These are phyloP conservation scores for Berberis thunbergii DNA, from an alignment of 164 flowering plant genomes.

Conservation along the genomic window DNA sequence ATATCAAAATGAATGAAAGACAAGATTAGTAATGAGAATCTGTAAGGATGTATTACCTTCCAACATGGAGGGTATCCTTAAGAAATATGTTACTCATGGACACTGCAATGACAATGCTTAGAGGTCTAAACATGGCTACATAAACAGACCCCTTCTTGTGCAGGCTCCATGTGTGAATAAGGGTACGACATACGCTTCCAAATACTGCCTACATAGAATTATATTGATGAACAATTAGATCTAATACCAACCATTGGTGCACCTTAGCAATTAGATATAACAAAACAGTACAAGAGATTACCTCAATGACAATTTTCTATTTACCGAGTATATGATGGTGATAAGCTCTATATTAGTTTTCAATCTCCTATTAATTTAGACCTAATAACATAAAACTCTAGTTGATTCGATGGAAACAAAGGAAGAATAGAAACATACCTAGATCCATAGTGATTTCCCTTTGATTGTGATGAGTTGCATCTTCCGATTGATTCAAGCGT, in stretches of 20 bases:
- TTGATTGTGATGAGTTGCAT: no score
- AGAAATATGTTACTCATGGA: slow-evolving; percentile 30
- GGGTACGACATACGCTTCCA: slow-evolving; percentile 16
- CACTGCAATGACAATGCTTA: slow-evolving; percentile 38
- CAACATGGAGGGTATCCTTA: slow-evolving; percentile 39
- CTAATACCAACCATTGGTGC: background rate
- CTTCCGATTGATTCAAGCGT: no score
- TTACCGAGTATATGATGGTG: background rate
- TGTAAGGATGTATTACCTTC: slow-evolving; percentile 24
- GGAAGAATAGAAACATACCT: no score
- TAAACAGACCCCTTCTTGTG: slow-evolving; percentile 42
- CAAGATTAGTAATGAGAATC: no score
- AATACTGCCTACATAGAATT: slow-evolving; percentile 20
- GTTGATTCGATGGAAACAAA: no score
- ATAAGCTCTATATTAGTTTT: background rate
- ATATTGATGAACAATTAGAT: no score
- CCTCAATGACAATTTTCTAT: background rate
- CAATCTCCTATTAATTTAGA: slow-evolving; percentile 27
- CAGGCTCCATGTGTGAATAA: slow-evolving; percentile 38
- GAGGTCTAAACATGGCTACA: slow-evolving; percentile 41
- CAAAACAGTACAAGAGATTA: background rate
- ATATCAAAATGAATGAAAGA: background rate
- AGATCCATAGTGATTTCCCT: no score
- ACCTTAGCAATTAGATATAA: background rate
- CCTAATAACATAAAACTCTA: no score